These are phyloP conservation scores for Elsinoe perseae DNA, from an alignment of 2,329 filamentous ascomycete species.

Conservation along the genomic window DNA sequence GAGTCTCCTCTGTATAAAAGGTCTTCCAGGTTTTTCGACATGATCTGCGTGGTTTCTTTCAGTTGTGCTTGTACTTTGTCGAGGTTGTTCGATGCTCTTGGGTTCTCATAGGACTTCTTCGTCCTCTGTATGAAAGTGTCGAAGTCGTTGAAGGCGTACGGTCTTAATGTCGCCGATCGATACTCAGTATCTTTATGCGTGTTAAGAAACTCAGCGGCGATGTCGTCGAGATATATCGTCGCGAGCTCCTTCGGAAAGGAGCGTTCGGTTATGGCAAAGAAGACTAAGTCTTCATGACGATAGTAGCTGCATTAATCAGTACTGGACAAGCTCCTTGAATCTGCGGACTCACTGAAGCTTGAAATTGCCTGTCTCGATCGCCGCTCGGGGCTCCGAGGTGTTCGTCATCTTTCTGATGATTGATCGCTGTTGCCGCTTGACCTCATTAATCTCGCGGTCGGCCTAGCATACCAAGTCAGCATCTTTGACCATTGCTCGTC, in stretches of 20 bases:
- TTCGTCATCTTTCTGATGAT: conserved; percentile 81
- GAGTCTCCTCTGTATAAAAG: conserved; percentile 89
- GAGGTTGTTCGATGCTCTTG: conserved; percentile 82
- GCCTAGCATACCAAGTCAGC: conserved; percentile 1
- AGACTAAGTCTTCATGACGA: conserved; percentile 74
- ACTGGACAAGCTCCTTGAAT: not conserved
- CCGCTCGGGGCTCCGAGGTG: conserved; percentile 83
- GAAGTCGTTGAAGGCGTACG: conserved; percentile 96
- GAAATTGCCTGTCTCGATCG: conserved; percentile 77
- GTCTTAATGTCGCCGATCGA: conserved; percentile 65
- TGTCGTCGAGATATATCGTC: conserved; percentile 93
- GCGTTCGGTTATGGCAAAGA: conserved; percentile 86
- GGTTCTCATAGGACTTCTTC: conserved; percentile 88
- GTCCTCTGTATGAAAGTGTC: conserved; percentile 94
- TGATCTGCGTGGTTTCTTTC: conserved; percentile 95
- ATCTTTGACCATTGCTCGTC: conserved; percentile 28
- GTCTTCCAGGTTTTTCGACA: conserved; percentile 99
- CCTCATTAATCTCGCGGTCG: conserved; percentile 61
- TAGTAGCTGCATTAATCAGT: conserved; percentile 57
- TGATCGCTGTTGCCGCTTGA: conserved; percentile 85
- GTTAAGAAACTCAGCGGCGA: conserved; percentile 81
- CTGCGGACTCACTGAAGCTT: conserved; percentile 67
- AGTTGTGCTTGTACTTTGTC: conserved; percentile 95
- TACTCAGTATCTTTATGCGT: conserved; percentile 71
- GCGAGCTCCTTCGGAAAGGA: conserved; percentile 97